Base-by-base conservation (phyloP, 2,329 filamentous ascomycete species). In the Xylariaceae sp. region DNA sequence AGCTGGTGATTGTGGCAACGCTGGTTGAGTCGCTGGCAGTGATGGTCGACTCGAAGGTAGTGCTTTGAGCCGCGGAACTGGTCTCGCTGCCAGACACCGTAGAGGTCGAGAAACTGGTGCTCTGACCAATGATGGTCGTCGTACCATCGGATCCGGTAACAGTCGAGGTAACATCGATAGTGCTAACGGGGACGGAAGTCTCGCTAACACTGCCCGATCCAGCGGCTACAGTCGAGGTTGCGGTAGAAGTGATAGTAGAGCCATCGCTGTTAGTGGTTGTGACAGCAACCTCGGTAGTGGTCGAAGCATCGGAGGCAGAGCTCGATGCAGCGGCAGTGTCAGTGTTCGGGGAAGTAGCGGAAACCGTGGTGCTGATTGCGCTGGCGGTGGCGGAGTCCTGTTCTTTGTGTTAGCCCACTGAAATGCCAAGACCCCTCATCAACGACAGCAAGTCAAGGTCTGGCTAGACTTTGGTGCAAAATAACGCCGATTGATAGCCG, bases 31-130 rank as follows among this genome's bases (percentile, higher is more conserved):
- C 54, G 31, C 57, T 49, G 17, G 58, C 46, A 39, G 59, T 61
- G 31, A 56, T 49, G 9, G 55, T 55, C 14, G 63, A 57, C 47
- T 56, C 62, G 9, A 58, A 59, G 45, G 55, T 55, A 31, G 57
- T 47, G 17, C 55, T 57, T 13, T 42, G 60, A 38, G 50, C 39
- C 14, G 47, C 51, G 28, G 60, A 58, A 33, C 39, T 56, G 22
- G 34, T 38, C 34, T 5, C 34, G 34, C 5, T 38, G 36, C 18
- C 51, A 19, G 44, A 31, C 14, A 40, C 38, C 18, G 12, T 44
- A 13, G 57, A 54, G 19, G 51, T 53, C 11, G 60, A 60, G 47
- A 54, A 61, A 47, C 59, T 47, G 9, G 60, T 63, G 54, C 63
- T 66, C 10, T 59, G 57, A 14, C 45, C 31, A 47, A 56, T 63